phyloP scores from a whole-genome alignment of 2,329 filamentous ascomycete genomes.

The Trichophyton benhamiae region DNA sequence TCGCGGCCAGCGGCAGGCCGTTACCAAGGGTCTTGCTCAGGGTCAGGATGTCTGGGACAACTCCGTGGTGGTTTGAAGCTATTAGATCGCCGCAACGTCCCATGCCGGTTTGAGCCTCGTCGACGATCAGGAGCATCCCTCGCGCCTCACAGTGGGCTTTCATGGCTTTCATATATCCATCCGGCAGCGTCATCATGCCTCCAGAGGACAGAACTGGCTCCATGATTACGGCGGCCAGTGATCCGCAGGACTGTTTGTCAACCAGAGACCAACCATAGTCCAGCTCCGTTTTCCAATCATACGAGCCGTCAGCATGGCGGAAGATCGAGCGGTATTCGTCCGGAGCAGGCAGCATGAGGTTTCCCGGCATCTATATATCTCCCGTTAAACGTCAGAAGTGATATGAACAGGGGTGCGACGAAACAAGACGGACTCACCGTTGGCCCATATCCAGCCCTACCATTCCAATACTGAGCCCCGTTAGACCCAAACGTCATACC shows the following conservation, averaged over 20 bases:
- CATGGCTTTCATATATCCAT: constrained; percentile 46
- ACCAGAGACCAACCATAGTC: constrained; percentile 51
- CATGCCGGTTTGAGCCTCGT: constrained; percentile 49
- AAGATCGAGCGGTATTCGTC: constrained; percentile 52
- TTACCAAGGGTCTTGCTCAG: constrained; percentile 51
- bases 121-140: constrained; percentile 47
- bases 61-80: constrained; percentile 41
- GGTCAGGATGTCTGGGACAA: constrained; percentile 48
- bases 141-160: constrained; percentile 43
- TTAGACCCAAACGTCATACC: constrained; percentile 46
- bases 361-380: constrained; percentile 38
- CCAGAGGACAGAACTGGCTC: constrained; percentile 49
- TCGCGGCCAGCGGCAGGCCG: constrained; percentile 47
- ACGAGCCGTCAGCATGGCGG: constrained; percentile 44
- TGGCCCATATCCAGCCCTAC: constrained; percentile 37
- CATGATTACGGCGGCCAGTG: constrained; percentile 50
- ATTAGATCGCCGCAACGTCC: constrained; percentile 48
- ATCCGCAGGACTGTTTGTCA: constrained; percentile 48
- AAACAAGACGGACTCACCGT: constrained; percentile 4
- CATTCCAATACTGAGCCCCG: constrained; percentile 43
- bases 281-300: constrained; percentile 55
- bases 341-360: constrained; percentile 46
- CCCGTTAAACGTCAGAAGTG: neutral
- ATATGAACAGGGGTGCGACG: neutral
- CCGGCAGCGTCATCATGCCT: constrained; percentile 48